Evolutionary conservation across 208 protist species (phyloP), one percentile per base, ranked within the genome.

Genomic region (Trypanosoma conorhini): DNA sequence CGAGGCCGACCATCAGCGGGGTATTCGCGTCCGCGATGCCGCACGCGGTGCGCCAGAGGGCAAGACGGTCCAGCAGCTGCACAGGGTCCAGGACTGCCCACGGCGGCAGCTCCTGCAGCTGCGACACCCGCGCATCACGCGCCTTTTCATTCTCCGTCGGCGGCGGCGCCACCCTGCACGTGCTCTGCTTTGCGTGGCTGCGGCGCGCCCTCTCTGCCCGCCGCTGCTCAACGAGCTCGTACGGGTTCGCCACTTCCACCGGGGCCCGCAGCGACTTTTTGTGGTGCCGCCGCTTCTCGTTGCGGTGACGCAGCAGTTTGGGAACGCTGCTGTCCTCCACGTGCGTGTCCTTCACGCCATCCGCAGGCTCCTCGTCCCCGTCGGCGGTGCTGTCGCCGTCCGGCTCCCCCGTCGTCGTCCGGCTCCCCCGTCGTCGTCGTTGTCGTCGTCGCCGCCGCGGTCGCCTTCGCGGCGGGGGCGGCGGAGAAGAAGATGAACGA

Each of bases 401-500:
- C 5, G 31, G 31, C 35, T 55, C 59, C 4, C n/a, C n/a, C n/a
- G n/a, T 8, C 61, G 5, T 66, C 31, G 9, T 15, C 33, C 5
- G 38, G 5, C 13, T 67, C 44, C 28, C 79, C 61, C 22, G 58
- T 66, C 54, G 51, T 33, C 26, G 38, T 5, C 21, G 48, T 4
- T 12, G 26, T 24, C 22, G 13, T 9, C 44, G 30, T 62, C 21
- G 28, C 50, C n/a, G 38, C 13, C 21, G 48, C 3, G 26, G 26
- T 24, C 22, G 13, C 10, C 44, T 46, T 62, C 21, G 28, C 50
- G 13, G 48, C 21, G 33, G 84, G 77, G 42, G 82, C 70, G n/a
- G 91, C 88, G 9, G 89, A 92, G 72, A 98, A 99, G 76, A 99
- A 99, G 69, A 96, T 83, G 69, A 95, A 98, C 1, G 70, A 44